Base-by-base conservation (phyloP, 257 asterid genomes). In the Prunella vulgaris region DNA sequence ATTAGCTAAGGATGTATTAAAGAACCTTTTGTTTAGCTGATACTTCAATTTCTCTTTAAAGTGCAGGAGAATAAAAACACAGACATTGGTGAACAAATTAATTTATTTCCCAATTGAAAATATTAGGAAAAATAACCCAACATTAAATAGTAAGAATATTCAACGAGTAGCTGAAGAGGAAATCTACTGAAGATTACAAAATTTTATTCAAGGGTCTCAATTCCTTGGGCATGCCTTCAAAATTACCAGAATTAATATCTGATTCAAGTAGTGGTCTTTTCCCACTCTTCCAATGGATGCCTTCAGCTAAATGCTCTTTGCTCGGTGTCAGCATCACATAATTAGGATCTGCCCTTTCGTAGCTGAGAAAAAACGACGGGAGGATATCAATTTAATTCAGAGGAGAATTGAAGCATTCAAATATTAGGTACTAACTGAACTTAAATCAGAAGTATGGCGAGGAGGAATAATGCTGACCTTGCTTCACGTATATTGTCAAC, bases 261-360 rank as follows among this genome's bases (percentile, higher is more conserved):
- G 97, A 89, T 59, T 89, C 87, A 28, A 89, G 78, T 54, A 92
- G 60, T 0, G 97, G 96, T 66, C 95, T 85, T 75, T 76, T 66
- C 52, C 96, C 96, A 60, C 44, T 73, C 80, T 87, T 81, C 95
- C 97, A 92, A 27, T 85, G 95, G 64, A 89, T 78, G 76, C 96
- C 97, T 76, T 92, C 92, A 5, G 97, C 97, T 62, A 92, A 84
- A 82, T 92, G 97, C 84, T 91, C 97, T 76, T 89, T 91, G 84
- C 76, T 91, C 52, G 97, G 96, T 5, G 97, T 91, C 76, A 91
- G 82, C 97, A 91, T 91, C 59, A 91, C 96, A 17, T 83, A 91
- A 81, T 92, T 92, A 18, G 96, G 97, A 81, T 92, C 96, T 4
- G 96, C 95, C 82, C 96, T 89, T 70, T 92, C 83, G 67, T 92